Conservation (phyloP, 768 basidiomycete species). For the Jaapia argillacea region DNA sequence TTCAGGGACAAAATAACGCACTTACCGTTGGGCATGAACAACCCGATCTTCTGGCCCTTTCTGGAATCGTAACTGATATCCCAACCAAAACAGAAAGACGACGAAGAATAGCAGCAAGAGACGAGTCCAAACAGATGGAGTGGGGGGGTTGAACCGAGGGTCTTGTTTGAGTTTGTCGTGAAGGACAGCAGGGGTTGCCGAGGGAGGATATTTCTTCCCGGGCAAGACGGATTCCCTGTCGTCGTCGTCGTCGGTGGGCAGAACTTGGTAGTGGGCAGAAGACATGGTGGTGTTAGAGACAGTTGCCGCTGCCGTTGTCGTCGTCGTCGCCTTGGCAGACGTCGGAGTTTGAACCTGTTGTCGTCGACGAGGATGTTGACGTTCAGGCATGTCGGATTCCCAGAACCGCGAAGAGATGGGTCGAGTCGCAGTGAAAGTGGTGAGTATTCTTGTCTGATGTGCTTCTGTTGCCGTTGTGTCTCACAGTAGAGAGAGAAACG, state of each 20-base stretch:
- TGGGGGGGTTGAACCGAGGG: constrained; percentile 38
- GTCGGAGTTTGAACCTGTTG: not conserved
- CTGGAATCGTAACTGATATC: constrained; percentile 13
- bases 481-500: not conserved
- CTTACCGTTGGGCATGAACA: not conserved
- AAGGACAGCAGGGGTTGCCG: constrained; percentile 3
- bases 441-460: not conserved
- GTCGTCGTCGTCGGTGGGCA: not conserved
- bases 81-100: constrained; percentile 29
- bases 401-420: no score
- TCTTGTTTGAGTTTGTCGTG: constrained; percentile 22
- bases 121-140: constrained; percentile 43
- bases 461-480: not conserved
- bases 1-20: not conserved
- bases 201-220: not conserved
- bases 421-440: not conserved
- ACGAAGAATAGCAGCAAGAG: constrained; percentile 33
- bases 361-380: no score
- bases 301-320: not conserved
- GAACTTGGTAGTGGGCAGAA: not conserved
- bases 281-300: not conserved
- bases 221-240: no score
- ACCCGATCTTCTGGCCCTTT: not conserved
- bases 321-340: not conserved
- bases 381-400: no score